Evolutionary conservation across 768 basidiomycete species (phyloP).

Genomic region (Lactifluus hygrophoroides): DNA sequence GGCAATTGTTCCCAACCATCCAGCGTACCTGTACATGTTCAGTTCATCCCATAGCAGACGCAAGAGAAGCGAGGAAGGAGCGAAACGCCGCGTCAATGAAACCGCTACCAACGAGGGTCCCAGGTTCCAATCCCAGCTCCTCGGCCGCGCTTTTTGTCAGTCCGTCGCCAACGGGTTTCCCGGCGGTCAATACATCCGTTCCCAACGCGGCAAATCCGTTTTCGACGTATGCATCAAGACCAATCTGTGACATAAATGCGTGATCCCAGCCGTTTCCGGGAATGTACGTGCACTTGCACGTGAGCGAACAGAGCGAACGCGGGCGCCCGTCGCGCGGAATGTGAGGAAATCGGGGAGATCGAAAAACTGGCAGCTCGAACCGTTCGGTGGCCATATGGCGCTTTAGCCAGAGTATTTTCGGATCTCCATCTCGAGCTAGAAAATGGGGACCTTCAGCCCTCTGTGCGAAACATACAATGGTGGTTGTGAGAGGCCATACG

Average conservation of each 20-base stretch:
- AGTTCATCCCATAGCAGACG: not conserved
- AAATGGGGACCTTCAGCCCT: not conserved
- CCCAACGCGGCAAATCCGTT: conserved; percentile 66
- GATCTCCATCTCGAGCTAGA: conserved; percentile 93
- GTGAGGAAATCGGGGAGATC: conserved; percentile 96
- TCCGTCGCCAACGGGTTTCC: conserved; percentile 78
- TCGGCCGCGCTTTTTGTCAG: conserved; percentile 69
- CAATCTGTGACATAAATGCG: conserved; percentile 81
- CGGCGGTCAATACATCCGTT: conserved; percentile 64
- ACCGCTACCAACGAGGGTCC: conserved; percentile 88
- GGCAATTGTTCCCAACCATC: conserved; percentile 94
- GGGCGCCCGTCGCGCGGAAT: conserved; percentile 72
- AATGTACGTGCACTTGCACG: conserved; percentile 93
- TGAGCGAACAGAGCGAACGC: conserved; percentile 87
- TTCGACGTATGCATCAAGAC: conserved; percentile 60
- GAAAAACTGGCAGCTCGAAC: conserved; percentile 78
- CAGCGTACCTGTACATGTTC: conserved; percentile 58
- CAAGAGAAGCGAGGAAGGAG: not conserved
- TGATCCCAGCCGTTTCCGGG: conserved; percentile 84
- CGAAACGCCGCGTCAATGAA: conserved; percentile 80
- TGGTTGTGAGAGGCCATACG: conserved; percentile 34
- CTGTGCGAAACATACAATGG: not conserved
- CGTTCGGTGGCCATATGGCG: conserved; percentile 64
- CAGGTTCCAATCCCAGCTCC: conserved; percentile 76
- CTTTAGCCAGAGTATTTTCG: conserved; percentile 96